Evolutionary conservation across 2,329 filamentous ascomycete species (phyloP).

Genomic region (Arthrobotrys sinensis): DNA sequence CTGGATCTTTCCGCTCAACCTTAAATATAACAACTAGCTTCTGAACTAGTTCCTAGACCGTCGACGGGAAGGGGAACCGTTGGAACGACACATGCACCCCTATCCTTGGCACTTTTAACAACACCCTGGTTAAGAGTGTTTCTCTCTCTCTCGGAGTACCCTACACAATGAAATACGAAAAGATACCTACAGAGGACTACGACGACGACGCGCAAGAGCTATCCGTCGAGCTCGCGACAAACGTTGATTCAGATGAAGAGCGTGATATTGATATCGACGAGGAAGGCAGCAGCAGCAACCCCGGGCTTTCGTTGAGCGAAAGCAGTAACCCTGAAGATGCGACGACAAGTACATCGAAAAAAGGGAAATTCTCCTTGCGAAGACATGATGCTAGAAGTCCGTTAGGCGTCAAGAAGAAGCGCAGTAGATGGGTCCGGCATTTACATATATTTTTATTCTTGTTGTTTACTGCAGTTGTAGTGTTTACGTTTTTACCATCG

Average conservation of each 20-base stretch:
- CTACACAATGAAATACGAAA: conserved; percentile 55
- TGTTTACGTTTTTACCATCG: conserved; percentile 50
- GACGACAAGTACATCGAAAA: conserved; percentile 2
- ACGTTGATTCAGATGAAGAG: conserved; percentile 57
- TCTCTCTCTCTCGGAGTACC: background rate
- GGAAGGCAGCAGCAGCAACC: conserved; percentile 24
- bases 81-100: conserved; percentile 44
- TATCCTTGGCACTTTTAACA: conserved; percentile 38
- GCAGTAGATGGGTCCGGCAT: conserved; percentile 48
- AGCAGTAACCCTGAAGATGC: background rate
- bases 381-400: conserved; percentile 7
- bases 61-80: conserved; percentile 17
- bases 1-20: background rate
- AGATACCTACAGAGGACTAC: conserved; percentile 55
- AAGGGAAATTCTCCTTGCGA: conserved; percentile 16
- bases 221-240: conserved; percentile 56
- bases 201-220: conserved; percentile 58
- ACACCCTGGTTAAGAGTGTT: conserved; percentile 18
- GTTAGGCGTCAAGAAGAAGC: conserved; percentile 14
- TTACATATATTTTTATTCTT: conserved; percentile 36
- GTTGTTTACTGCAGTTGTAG: conserved; percentile 47
- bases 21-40: conserved; percentile 20
- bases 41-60: background rate
- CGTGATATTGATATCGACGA: conserved; percentile 40
- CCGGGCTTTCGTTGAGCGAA: conserved; percentile 22